Evolutionary conservation across 1,139 yeast species (phyloP).

Genomic region (Suhomyces coccinellae): DNA sequence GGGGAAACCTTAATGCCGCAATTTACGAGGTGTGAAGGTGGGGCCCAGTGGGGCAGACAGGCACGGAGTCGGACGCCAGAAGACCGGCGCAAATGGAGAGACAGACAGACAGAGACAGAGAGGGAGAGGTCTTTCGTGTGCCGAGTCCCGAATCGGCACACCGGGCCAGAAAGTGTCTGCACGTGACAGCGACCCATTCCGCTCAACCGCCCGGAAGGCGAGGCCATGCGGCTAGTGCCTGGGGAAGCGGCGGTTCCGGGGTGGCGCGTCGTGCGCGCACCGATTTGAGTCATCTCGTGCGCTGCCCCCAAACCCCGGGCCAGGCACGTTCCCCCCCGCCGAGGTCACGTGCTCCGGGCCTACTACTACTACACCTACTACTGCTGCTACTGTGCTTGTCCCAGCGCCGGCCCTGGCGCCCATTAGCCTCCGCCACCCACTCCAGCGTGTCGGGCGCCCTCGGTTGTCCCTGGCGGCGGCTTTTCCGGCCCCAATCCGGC

Average conservation of each 20-base stretch:
- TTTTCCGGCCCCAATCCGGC: background rate
- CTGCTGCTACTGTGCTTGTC: no score
- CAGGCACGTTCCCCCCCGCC: slow-evolving; percentile 1
- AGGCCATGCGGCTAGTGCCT: no score
- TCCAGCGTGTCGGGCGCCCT: background rate
- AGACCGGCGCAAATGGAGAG: no score
- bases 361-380: no score
- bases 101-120: no score
- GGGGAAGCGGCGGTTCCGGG: no score
- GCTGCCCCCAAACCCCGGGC: background rate
- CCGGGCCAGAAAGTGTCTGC: no score
- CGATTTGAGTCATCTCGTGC: slow-evolving; percentile 4
- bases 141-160: no score
- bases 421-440: background rate
- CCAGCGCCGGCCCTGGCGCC: background rate
- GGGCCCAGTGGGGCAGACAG: background rate
- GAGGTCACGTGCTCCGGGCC: background rate
- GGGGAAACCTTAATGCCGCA: no score
- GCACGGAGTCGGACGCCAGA: background rate
- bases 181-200: background rate
- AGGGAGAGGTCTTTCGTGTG: no score
- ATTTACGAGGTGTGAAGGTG: no score
- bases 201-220: background rate
- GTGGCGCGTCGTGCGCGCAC: background rate
- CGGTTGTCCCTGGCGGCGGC: background rate